Evolutionary conservation across 192 early-diverging fungal genomes (phyloP), one percentile per base, ranked within the genome.

Genomic region (Tieghemiomyces parasiticus): DNA sequence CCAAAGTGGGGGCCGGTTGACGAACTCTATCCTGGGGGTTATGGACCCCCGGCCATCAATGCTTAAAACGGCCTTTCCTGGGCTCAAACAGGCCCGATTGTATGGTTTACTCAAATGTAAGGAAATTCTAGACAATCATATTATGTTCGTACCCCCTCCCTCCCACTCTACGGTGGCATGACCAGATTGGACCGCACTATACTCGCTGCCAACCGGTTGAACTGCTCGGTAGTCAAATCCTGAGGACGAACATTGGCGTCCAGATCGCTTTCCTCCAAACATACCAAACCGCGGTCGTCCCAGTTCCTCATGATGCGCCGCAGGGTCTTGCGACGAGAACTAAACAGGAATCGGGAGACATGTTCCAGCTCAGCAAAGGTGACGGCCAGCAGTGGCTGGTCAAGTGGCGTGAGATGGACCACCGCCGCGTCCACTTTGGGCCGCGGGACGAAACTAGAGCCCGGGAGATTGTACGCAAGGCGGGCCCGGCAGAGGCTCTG

Each of bases 381-480:
- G 14, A 74, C 77, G 70, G 53, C 66, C 32, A 79, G 63, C 22
- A 76, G 48, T 25, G 74, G 73, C 3, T 71, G 48, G 14, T 58
- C 59, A 28, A 77, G 68, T 30, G 79, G 80, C 31, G 67, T 71
- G 33, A 89, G 70, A 56, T 83, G 83, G n/a, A 89, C 74, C 4
- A 89, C 78, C 16, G 75, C 72, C 20, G 85, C 87, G 64, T 89
- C 80, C 16, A 89, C 81, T 59, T 75, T 84, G 25, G 87, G 87
- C 45, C 73, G 74, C 1, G 88, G 88, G n/a, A 90, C 80, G 73
- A 90, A 90, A 19, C 77, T 71, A 3, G 76, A 67, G 0, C 78
- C 61, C 3, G 81, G 78, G 12, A 90, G 69, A 16, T 66, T 60
- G 65, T 85, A 87, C 13, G 81, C 74, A 59, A 70, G 70, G 56